Base-by-base conservation (phyloP, 2,329 filamentous ascomycete species). In the Fusarium sp. region DNA sequence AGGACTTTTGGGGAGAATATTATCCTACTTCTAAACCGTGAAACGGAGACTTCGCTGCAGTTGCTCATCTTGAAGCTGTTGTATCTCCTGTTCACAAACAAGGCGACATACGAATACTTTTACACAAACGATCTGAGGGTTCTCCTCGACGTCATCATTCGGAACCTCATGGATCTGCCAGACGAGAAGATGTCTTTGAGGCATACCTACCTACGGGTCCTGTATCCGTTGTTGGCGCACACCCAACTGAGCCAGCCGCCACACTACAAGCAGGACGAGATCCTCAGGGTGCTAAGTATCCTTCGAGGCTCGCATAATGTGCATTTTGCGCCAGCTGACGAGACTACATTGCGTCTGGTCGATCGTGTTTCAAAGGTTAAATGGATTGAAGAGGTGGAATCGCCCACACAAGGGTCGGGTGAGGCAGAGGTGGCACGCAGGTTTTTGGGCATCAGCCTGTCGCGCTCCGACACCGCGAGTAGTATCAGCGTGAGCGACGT, bases 1-100 rank as follows among this genome's bases (percentile, higher is more conserved):
- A 95, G 96, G 80, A 98, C 96, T 0, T 99, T 99, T 85, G 97
- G 97, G 62, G 96, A 98, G 85, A 99, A 98, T 77, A 93, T 99
- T 70, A 99, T 99, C 73, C 87, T 99, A 6, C 89, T 99, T 2
- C 88, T 99, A 43, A 99, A 99, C 81, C 92, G 97, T 78, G 97
- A 98, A 86, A 95, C 93, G 11, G 95, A 98, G 83, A 97, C 97
- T 1, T 96, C 95, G 2, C 89, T 98, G 41, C 97, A 99, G 83
- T 88, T 99, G 29, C 89, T 99, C n/a, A 98, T 98, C 69, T 88
- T 99, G 48, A 99, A 99, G 84, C 90, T 98, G 6, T 87, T 99
- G 31, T 99, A 98, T 83, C 90, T 99, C 39, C 89, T 99, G 11
- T 99, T 99, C 84, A 98, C 95, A 6, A 98, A 95, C 11, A 91